phyloP scores from a whole-genome alignment of 805 yeast genomes.

The Kluyveromyces lactis region DNA sequence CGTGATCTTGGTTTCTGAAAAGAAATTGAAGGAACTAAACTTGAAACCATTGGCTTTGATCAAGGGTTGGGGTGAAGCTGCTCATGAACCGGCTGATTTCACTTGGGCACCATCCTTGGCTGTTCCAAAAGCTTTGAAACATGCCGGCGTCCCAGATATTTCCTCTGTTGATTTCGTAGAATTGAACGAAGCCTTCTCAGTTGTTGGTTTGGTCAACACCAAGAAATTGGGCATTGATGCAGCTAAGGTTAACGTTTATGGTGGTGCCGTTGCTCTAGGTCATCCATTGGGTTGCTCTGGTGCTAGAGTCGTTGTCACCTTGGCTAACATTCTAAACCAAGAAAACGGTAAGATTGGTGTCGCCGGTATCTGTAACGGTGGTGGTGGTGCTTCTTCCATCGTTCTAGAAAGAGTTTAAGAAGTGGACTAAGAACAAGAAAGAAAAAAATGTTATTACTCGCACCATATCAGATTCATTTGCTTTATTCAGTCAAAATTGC shows the following conservation, averaged over 20 bases:
- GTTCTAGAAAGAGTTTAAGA: conserved; percentile 63
- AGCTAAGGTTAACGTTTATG: conserved; percentile 75
- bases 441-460: too few relatives aligned
- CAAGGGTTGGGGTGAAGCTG: conserved; percentile 97
- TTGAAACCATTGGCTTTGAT: conserved; percentile 86
- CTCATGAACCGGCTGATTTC: conserved; percentile 88
- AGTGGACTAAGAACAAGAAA: too few relatives aligned
- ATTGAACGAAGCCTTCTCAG: conserved; percentile 96
- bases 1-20: conserved; percentile 75
- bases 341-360: conserved; percentile 85
- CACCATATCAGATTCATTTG: too few relatives aligned
- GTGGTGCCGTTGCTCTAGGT: conserved; percentile 95
- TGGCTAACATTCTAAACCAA: conserved; percentile 70
- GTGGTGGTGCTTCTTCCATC: conserved; percentile 96
- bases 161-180: conserved; percentile 83
- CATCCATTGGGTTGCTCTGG: conserved; percentile 97
- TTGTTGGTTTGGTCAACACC: conserved; percentile 87
- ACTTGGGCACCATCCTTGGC: conserved; percentile 95
- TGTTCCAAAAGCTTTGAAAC: conserved; percentile 90
- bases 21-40: conserved; percentile 75
- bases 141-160: conserved; percentile 52
- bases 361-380: conserved; percentile 98
- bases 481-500: too few relatives aligned
- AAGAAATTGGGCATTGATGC: conserved; percentile 55
- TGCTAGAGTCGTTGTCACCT: conserved; percentile 84